phyloP scores from a whole-genome alignment of 805 yeast genomes.

The Yamadazyma akitaensis region DNA sequence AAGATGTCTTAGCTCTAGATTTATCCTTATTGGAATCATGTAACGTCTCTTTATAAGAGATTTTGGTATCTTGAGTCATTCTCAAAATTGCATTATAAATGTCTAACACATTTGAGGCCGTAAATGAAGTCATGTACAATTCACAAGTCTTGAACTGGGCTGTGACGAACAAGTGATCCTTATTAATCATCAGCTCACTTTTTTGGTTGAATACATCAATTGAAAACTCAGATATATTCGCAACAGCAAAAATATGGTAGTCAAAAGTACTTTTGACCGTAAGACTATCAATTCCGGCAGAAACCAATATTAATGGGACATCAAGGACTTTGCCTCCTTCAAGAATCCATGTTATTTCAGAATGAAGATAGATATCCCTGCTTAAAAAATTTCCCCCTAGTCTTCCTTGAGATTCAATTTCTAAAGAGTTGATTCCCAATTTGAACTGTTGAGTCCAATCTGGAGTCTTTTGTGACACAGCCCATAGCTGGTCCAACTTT shows the following conservation, averaged over 20 bases:
- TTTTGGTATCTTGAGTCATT: slow-evolving; percentile 67
- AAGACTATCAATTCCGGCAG: slow-evolving; percentile 53
- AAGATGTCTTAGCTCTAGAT: background rate
- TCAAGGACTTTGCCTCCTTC: slow-evolving; percentile 38
- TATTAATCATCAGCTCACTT: slow-evolving; percentile 42
- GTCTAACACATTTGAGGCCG: slow-evolving; percentile 80
- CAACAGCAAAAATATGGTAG: slow-evolving; percentile 77
- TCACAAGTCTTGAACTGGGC: slow-evolving; percentile 50
- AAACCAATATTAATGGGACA: slow-evolving; percentile 66
- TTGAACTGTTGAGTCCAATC: slow-evolving; percentile 71
- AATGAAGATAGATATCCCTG: slow-evolving; percentile 48
- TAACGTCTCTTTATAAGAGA: slow-evolving; percentile 73
- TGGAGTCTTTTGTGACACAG: slow-evolving; percentile 59
- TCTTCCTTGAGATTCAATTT: slow-evolving; percentile 67
- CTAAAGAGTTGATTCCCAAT: slow-evolving; percentile 52
- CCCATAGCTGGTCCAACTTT: slow-evolving; percentile 60
- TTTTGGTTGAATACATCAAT: slow-evolving; percentile 68
- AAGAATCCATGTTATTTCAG: slow-evolving; percentile 71
- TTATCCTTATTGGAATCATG: slow-evolving; percentile 44
- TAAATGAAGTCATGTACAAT: slow-evolving; percentile 73
- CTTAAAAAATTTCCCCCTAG: slow-evolving; percentile 66
- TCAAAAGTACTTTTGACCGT: slow-evolving; percentile 72
- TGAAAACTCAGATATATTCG: slow-evolving; percentile 45
- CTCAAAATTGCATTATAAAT: slow-evolving; percentile 67
- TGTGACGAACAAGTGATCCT: slow-evolving; percentile 60